Evolutionary conservation across 108 stramenopile genomes (phyloP).

Genomic region (Licmophora abbreviata): DNA sequence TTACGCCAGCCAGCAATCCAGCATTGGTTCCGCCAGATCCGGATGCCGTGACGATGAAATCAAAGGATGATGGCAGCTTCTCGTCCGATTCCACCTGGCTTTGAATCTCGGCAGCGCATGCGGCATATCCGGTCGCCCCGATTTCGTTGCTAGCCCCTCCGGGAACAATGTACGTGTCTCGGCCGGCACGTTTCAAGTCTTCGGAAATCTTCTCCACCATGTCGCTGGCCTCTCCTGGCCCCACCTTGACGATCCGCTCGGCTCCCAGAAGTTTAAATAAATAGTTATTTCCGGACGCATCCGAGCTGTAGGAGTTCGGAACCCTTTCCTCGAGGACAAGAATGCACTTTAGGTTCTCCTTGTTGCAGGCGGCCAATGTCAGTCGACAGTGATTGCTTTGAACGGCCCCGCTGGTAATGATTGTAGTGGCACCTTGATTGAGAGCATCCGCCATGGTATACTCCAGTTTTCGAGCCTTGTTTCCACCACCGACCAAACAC

Average conservation of each 20-base stretch:
- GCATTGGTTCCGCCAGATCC: constrained; percentile 25
- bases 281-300: constrained; percentile 19
- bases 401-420: constrained; percentile 87
- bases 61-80: constrained; percentile 1
- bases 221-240: constrained; percentile 8
- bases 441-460: constrained; percentile 83
- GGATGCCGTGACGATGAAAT: constrained; percentile 13
- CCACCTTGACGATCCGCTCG: constrained; percentile 10
- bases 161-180: constrained; percentile 18
- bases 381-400: constrained; percentile 90
- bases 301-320: constrained; percentile 11
- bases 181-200: constrained; percentile 14
- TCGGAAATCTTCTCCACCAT: constrained; percentile 19
- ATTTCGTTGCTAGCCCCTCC: constrained; percentile 22
- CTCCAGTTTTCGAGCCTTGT: constrained; percentile 87
- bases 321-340: constrained; percentile 50
- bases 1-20: constrained; percentile 18
- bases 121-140: constrained; percentile 18
- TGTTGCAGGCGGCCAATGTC: constrained; percentile 58
- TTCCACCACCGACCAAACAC: constrained; percentile 84
- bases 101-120: constrained; percentile 15
- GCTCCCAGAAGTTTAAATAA: constrained; percentile 24
- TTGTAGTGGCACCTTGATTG: constrained; percentile 33
- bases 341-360: constrained; percentile 16
- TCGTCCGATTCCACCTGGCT: constrained; percentile 10